These are phyloP conservation scores for Chlorella sorokiniana DNA, from an alignment of 139 green algal genomes.

Conservation along the genomic window DNA sequence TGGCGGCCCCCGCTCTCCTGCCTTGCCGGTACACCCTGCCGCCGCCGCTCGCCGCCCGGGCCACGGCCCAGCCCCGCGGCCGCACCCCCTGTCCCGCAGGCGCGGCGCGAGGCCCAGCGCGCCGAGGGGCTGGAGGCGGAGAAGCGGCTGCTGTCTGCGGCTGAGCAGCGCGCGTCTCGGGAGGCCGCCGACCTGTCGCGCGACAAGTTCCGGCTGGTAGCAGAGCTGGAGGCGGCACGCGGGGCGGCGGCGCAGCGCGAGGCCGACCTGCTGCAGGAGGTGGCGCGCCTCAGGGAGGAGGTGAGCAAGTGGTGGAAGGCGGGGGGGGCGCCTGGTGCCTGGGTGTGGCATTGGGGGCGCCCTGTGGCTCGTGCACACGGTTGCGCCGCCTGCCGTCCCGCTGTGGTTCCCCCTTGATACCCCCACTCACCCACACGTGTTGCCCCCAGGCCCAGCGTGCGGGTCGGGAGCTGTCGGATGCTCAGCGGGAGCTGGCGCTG, in stretches of 20 bases:
- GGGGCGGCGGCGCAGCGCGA: slow-evolving; percentile 29
- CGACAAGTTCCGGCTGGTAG: slow-evolving; percentile 55
- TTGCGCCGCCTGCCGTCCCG: too few species aligned
- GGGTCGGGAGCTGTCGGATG: slow-evolving; percentile 39
- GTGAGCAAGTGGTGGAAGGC: background rate
- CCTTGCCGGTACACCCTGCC: too few species aligned
- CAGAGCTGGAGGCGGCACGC: slow-evolving; percentile 45
- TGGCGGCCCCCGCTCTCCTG: too few species aligned
- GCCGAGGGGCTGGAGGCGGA: slow-evolving; percentile 48
- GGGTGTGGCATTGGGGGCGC: too few species aligned
- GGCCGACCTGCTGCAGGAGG: slow-evolving; percentile 25
- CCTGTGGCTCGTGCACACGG: too few species aligned
- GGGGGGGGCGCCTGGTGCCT: too few species aligned
- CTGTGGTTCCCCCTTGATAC: too few species aligned
- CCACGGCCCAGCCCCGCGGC: background rate
- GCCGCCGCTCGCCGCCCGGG: too few species aligned
- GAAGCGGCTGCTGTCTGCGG: slow-evolving; percentile 43
- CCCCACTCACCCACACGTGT: background rate
- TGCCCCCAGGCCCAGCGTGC: slow-evolving; percentile 14
- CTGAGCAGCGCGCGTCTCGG: slow-evolving; percentile 35
- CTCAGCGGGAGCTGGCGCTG: slow-evolving; percentile 45
- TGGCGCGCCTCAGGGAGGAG: slow-evolving; percentile 40
- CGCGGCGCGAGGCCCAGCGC: slow-evolving; percentile 29
- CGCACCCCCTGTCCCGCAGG: background rate
- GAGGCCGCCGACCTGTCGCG: slow-evolving; percentile 33